Base-by-base conservation (phyloP, 345 rosid species). In the Gossypium raimondii region DNA sequence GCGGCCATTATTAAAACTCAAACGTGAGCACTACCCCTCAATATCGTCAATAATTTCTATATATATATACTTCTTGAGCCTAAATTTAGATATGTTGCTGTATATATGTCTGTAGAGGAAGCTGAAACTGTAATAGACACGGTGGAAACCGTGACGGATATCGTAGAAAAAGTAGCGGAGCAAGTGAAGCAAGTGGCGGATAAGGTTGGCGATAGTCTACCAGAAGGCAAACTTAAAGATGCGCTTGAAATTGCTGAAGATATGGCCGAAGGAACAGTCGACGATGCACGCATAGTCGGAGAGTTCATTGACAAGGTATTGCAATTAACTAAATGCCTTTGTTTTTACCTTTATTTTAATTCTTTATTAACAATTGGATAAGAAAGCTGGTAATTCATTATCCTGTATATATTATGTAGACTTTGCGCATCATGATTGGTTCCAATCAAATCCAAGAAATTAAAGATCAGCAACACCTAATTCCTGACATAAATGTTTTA, bases 91-190 rank as follows among this genome's bases (percentile, higher is more conserved):
- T 57, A 11, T 20, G 10, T 9, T 57, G 14, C 24, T 57, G 62
- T 57, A 11, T 57, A 22, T 61, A 2, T 34, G 20, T 0, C 38
- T 50, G 17, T 55, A 89, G 92, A 81, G 18, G 58, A 76, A 71
- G 76, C 79, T 3, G 87, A 87, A 20, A 63, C 75, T 52, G 72
- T 48, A 22, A 76, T 84, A 41, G 83, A 87, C 65, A 68, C 48
- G 58, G 84, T 70, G 4, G 90, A 84, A 44, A 38, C 73, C 0
- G 75, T 86, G 1, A 65, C 85, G 8, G 89, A 85, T 1, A 27
- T 74, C 0, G 80, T 89, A 8, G 93, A 89, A 68, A 74, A 83
- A 43, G 82, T 81, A 76, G 86, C 90, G 2, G 89, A 85, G 77
- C 75, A 74, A 59, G 85, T 87, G 65, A 90, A 82, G 77, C 77